Percentiles rank a stretch among this genome's conserved stretches.
Conservation (phyloP, 768 basidiomycete species). For the Clitopilus hobsonii region DNA sequence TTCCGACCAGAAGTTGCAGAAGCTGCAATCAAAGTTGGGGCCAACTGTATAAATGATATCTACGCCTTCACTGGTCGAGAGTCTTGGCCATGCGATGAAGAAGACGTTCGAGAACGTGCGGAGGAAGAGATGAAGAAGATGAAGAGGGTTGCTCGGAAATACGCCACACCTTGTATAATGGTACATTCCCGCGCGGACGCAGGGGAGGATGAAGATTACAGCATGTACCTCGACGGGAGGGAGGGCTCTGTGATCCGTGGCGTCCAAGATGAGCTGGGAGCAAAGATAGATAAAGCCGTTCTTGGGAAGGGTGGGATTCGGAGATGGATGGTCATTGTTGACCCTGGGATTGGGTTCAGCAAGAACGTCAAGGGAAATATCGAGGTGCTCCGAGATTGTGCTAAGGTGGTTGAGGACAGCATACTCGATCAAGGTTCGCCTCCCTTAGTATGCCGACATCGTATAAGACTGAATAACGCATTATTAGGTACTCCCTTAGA, state of each 20-base stretch:
- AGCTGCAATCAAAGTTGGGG: conserved; percentile 73
- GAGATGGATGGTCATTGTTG: conserved; percentile 85
- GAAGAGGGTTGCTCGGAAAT: conserved; percentile 55
- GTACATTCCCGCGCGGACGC: conserved; percentile 95
- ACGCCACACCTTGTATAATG: conserved; percentile 75
- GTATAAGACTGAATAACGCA: no score
- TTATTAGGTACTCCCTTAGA: conserved; percentile 8
- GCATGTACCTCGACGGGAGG: conserved; percentile 31
- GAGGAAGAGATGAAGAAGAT: conserved; percentile 48
- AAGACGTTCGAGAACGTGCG: conserved; percentile 22
- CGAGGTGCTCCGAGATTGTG: conserved; percentile 52
- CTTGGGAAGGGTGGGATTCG: conserved; percentile 67
- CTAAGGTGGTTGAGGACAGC: conserved; percentile 38
- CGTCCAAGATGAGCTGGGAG: conserved; percentile 70
- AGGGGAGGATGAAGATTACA: conserved; percentile 65
- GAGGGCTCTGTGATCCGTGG: conserved; percentile 53
- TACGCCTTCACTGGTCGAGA: conserved; percentile 70
- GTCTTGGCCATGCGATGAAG: conserved; percentile 24
- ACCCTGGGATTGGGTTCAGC: conserved; percentile 95
- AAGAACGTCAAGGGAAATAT: conserved; percentile 77
- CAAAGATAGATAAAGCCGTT: conserved; percentile 60
- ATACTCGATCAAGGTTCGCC: conserved; percentile 24
- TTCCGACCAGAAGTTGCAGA: conserved; percentile 81
- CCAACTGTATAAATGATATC: conserved; percentile 93
- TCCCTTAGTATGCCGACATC: conserved; percentile 3